Conservation (phyloP, 2,329 filamentous ascomycete species). For the Trichophyton equinum region DNA sequence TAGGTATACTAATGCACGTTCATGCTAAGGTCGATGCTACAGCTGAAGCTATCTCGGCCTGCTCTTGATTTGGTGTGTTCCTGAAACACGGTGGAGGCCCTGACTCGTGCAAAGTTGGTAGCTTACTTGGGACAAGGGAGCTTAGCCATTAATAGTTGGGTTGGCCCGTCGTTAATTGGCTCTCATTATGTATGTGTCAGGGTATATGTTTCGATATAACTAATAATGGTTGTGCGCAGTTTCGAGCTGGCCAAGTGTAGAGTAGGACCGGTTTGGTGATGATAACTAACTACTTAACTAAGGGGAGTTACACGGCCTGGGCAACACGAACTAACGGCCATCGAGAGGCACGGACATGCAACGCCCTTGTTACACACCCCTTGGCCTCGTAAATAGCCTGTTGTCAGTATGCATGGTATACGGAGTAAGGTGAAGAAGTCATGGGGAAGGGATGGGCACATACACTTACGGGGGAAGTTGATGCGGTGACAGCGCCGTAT, state of each 20-base stretch:
- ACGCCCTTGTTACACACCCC: not conserved
- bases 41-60: not conserved
- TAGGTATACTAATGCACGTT: not conserved
- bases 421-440: not conserved
- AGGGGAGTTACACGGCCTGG: not conserved
- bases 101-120: not conserved
- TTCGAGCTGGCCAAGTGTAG: too few relatives aligned
- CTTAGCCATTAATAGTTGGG: not conserved
- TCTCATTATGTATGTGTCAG: too few relatives aligned
- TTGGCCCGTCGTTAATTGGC: not conserved
- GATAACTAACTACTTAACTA: too few relatives aligned
- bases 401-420: not conserved
- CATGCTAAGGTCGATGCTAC: not conserved
- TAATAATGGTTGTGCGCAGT: too few relatives aligned
- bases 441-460: too few relatives aligned
- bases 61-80: slow-evolving; percentile 1
- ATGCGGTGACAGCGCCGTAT: not conserved
- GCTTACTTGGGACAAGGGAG: not conserved
- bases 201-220: too few relatives aligned
- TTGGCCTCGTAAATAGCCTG: not conserved
- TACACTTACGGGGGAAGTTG: too few relatives aligned
- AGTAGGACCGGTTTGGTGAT: too few relatives aligned
- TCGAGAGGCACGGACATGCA: not conserved
- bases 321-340: not conserved
- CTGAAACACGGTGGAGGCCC: not conserved